Evolutionary conservation across 164 flowering plant genomes (phyloP), one percentile per base, ranked within the genome.

Genomic region (Nymphaea colorata): DNA sequence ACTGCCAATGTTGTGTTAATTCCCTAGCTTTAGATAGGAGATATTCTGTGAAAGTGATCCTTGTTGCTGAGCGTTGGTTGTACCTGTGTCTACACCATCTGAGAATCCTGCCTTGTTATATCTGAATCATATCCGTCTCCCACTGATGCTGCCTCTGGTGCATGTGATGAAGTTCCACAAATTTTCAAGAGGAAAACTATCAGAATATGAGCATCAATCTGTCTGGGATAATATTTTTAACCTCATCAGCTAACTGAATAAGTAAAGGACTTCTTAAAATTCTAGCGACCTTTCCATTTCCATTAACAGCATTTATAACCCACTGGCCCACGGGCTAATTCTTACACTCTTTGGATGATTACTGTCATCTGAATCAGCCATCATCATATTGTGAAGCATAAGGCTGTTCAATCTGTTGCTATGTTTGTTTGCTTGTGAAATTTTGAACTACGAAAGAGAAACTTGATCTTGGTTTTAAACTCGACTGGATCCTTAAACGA

Each of bases 231-330:
- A 36, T 51, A 68, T 72, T 67, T 18, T 62, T 62, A 66, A 76
- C 84, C 45, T 68, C 43, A 44, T 70, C 72, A 44, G 85, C 89
- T 41, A 78, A 79, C 64, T 73, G 75, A 57, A 43, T 77, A 59
- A 78, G 73, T 65, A 82, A 72, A 15, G 91, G 85, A 71, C 83
- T 84, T 61, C 72, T 81, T 72, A 86, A 70, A 64, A 82, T 76
- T 66, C 74, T 81, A 25, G 73, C 74, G 78, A 78, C 75, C 57
- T 84, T 82, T 61, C 73, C 70, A 72, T 83, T 87, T 69, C 79
- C 80, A 71, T 78, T 76, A 41, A 84, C 65, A 25, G 85, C 43
- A 66, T 85, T 84, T 25, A 79, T 68, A 75, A 81, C 69, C 87
- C 78, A 76, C 61, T 76, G 79, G 41, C 77, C 80, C 51, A 71